These are phyloP conservation scores for Orbilia quercus DNA, from an alignment of 2,329 filamentous ascomycete genomes.

Conservation along the genomic window DNA sequence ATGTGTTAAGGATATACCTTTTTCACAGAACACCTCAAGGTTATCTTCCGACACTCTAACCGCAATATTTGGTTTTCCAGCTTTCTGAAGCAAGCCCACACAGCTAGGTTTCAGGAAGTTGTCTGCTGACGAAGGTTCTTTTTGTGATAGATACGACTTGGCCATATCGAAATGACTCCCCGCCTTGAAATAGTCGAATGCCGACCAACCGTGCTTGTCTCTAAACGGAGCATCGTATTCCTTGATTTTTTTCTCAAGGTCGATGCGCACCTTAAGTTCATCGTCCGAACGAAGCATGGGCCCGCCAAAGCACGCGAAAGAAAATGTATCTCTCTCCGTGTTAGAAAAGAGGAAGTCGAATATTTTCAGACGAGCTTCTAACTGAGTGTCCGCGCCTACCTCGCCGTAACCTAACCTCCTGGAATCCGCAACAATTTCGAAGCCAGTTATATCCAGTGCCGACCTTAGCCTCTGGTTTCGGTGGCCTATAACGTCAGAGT, in stretches of 20 bases:
- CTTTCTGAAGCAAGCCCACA: neutral
- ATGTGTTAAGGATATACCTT: too few species aligned
- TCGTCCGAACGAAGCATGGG: neutral
- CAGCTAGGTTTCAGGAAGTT: slow-evolving; percentile 3
- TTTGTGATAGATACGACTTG: neutral
- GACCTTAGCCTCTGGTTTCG: neutral
- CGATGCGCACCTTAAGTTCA: neutral
- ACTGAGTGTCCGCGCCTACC: neutral
- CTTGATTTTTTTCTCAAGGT: neutral
- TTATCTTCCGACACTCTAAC: neutral
- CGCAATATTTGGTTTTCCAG: neutral
- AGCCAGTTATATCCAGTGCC: neutral
- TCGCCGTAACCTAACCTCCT: neutral
- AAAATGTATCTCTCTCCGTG: neutral
- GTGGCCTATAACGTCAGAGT: neutral
- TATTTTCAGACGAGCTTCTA: neutral
- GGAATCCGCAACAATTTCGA: neutral
- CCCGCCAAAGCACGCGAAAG: neutral
- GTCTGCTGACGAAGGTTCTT: neutral
- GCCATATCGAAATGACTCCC: neutral
- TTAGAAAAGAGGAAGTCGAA: neutral
- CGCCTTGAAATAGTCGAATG: slow-evolving; percentile 4
- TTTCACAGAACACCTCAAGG: neutral
- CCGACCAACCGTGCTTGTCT: slow-evolving; percentile 16
- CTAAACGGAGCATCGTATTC: neutral